phyloP scores from a whole-genome alignment of 1,284 basidiomycete species.

The Rhodotorula sp. region DNA sequence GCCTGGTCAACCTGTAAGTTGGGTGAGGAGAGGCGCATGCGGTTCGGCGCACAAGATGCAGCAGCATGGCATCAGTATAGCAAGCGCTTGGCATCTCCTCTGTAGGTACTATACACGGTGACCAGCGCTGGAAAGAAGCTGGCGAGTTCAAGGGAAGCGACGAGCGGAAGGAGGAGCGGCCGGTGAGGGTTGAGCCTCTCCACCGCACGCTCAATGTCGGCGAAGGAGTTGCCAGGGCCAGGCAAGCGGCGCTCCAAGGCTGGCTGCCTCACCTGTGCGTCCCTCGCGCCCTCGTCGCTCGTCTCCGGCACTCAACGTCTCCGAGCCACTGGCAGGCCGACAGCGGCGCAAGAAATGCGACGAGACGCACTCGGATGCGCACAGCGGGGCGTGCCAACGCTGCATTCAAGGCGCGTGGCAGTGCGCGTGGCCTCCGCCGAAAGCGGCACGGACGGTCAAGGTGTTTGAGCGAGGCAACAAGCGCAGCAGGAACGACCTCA shows the following conservation, averaged over 20 bases:
- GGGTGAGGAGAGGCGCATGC: too few relatives aligned
- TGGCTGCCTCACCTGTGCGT: slow-evolving; percentile 18
- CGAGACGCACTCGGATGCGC: neutral
- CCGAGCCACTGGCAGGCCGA: neutral
- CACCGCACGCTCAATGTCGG: neutral
- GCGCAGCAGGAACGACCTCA: neutral
- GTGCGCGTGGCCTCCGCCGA: slow-evolving; percentile 11
- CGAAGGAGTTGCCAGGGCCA: neutral
- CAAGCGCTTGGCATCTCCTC: too few relatives aligned
- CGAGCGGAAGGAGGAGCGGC: neutral
- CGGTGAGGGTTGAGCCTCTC: neutral
- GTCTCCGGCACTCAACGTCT: neutral
- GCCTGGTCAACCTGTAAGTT: too few relatives aligned
- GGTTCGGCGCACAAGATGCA: too few relatives aligned
- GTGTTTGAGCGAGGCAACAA: neutral
- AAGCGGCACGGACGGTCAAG: neutral
- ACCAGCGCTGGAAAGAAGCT: too few relatives aligned
- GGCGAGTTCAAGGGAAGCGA: too few relatives aligned
- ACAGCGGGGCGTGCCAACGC: slow-evolving; percentile 10
- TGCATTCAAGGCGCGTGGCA: slow-evolving; percentile 12
- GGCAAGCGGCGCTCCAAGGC: neutral
- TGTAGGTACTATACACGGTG: too few relatives aligned
- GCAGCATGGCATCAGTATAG: too few relatives aligned
- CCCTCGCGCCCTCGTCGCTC: neutral
- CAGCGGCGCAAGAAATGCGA: slow-evolving; percentile 15